A percentile compares a stretch with the other conserved stretches of the same genome.
Evolutionary conservation across 2,329 filamentous ascomycete species (phyloP).

Genomic region (Coccinonectria pachysandricola): DNA sequence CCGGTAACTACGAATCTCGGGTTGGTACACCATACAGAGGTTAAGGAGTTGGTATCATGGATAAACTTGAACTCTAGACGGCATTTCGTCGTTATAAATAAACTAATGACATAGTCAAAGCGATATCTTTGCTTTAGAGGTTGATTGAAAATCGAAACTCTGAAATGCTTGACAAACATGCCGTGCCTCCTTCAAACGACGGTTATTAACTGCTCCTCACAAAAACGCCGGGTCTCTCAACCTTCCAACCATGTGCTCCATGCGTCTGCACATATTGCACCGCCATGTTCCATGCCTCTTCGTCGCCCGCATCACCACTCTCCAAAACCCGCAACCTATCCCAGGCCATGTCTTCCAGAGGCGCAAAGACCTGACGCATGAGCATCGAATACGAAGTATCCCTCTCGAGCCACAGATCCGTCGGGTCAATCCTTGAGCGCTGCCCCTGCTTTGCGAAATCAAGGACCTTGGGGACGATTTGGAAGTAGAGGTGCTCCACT

Average conservation of each 20-base stretch:
- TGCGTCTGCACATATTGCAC: slow-evolving; percentile 29
- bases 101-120: too few relatives aligned
- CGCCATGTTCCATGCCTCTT: slow-evolving; percentile 36
- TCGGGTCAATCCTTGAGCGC: slow-evolving; percentile 29
- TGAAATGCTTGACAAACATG: neutral
- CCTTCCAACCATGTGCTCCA: slow-evolving; percentile 30
- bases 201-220: too few relatives aligned
- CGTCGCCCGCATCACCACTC: slow-evolving; percentile 36
- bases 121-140: neutral
- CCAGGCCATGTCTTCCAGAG: slow-evolving; percentile 23
- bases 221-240: slow-evolving; percentile 36
- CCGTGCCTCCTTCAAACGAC: too few relatives aligned
- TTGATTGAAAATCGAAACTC: too few relatives aligned
- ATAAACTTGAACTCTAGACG: too few relatives aligned
- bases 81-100: too few relatives aligned
- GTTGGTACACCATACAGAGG: too few relatives aligned
- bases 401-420: slow-evolving; percentile 44
- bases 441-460: slow-evolving; percentile 27
- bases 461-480: slow-evolving; percentile 31
- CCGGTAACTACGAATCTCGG: neutral
- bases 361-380: slow-evolving; percentile 28
- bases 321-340: slow-evolving; percentile 36
- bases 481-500: slow-evolving; percentile 44
- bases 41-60: too few relatives aligned
- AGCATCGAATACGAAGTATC: slow-evolving; percentile 39